Conservation (phyloP, 371 early-diverging fungal genomes). For the Rhizopus stolonifer region DNA sequence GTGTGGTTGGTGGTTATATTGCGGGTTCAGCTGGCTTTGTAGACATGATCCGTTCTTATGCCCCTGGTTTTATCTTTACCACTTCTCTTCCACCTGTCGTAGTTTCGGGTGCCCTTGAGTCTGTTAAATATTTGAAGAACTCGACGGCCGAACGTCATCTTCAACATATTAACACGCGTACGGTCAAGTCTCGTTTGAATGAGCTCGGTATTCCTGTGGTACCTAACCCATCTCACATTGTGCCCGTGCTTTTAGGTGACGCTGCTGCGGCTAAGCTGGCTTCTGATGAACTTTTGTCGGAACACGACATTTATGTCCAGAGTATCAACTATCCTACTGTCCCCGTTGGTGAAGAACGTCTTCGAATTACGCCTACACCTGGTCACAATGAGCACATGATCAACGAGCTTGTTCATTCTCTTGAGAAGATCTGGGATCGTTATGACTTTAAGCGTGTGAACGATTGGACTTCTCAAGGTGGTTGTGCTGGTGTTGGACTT, state of each 20-base stretch:
- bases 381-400: slow-evolving; percentile 85
- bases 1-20: slow-evolving; percentile 98
- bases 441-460: slow-evolving; percentile 78
- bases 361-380: slow-evolving; percentile 97
- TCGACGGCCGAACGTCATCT: slow-evolving; percentile 82
- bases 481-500: slow-evolving; percentile 85
- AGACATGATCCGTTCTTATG: slow-evolving; percentile 97
- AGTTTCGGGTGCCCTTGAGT: slow-evolving; percentile 88
- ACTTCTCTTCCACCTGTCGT: slow-evolving; percentile 96
- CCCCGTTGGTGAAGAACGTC: slow-evolving; percentile 91
- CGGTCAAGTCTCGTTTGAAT: slow-evolving; percentile 80
- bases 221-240: slow-evolving; percentile 98
- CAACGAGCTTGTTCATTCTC: slow-evolving; percentile 79
- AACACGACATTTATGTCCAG: slow-evolving; percentile 95
- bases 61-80: slow-evolving; percentile 99
- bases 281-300: slow-evolving; percentile 85
- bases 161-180: slow-evolving; percentile 90
- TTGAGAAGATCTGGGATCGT: slow-evolving; percentile 85
- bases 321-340: slow-evolving; percentile 98
- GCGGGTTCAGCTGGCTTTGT: slow-evolving; percentile 87
- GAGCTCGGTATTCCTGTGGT: slow-evolving; percentile 92
- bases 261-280: slow-evolving; percentile 91
- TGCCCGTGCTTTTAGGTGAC: slow-evolving; percentile 95
- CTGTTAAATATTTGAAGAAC: slow-evolving; percentile 85
- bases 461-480: slow-evolving; percentile 87